These are phyloP conservation scores for Syzygium jambos DNA, from an alignment of 345 rosid genomes.

Conservation along the genomic window DNA sequence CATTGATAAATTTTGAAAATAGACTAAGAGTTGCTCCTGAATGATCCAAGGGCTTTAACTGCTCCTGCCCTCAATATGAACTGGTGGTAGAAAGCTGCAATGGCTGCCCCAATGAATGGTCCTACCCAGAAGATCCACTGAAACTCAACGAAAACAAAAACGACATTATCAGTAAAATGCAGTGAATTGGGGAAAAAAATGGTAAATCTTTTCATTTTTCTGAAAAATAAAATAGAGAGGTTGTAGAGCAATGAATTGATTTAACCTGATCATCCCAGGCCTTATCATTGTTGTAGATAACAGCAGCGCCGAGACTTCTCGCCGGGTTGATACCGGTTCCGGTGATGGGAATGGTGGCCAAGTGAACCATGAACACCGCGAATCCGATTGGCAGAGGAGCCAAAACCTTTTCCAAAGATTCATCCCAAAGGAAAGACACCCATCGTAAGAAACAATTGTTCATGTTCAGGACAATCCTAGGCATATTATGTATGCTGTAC, in stretches of 20 bases:
- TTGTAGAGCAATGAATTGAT: neutral
- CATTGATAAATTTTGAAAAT: neutral
- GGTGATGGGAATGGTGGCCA: slow-evolving; percentile 21
- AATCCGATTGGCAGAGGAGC: slow-evolving; percentile 24
- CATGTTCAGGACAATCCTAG: neutral
- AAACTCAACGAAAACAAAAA: neutral
- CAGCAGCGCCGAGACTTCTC: slow-evolving; percentile 15
- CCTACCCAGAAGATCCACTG: slow-evolving; percentile 30
- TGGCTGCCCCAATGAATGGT: slow-evolving; percentile 15
- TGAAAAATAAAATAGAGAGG: neutral
- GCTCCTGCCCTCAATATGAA: slow-evolving; percentile 12
- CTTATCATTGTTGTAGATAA: slow-evolving; percentile 7
- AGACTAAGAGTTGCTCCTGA: slow-evolving; percentile 18
- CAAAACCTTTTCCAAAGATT: neutral
- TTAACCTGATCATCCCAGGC: slow-evolving; percentile 16
- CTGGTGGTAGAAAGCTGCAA: slow-evolving; percentile 14
- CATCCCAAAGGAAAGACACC: neutral
- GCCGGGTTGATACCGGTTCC: slow-evolving; percentile 24
- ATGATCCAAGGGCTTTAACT: slow-evolving; percentile 12
- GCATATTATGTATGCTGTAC: neutral
- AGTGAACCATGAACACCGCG: slow-evolving; percentile 19
- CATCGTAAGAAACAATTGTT: neutral
- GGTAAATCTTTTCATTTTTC: neutral
- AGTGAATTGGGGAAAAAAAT: neutral
- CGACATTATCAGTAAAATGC: neutral